Percentiles rank a stretch among this genome's conserved stretches.
These are phyloP conservation scores for Candida adriatica DNA, from an alignment of 805 yeast species.

Conservation along the genomic window DNA sequence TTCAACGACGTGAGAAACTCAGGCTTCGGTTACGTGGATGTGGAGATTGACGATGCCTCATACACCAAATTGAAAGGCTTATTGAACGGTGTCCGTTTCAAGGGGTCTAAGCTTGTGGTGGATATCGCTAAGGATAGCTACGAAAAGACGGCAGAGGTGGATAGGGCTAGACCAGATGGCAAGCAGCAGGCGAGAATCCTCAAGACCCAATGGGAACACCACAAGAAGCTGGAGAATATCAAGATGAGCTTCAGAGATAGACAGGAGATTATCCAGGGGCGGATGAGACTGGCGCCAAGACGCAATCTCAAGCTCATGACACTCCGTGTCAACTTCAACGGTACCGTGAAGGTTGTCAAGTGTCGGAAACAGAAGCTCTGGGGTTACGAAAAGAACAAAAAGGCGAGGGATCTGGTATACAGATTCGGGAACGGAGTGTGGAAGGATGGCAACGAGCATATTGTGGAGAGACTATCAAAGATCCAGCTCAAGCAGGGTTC, in stretches of 20 bases:
- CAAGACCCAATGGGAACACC: constrained; percentile 33
- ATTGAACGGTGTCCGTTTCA: constrained; percentile 66
- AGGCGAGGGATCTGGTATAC: constrained; percentile 54
- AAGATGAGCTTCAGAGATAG: constrained; percentile 35
- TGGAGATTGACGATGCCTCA: constrained; percentile 41
- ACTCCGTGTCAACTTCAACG: constrained; percentile 55
- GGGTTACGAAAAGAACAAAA: constrained; percentile 76
- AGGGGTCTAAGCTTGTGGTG: constrained; percentile 61
- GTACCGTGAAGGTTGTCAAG: constrained; percentile 47
- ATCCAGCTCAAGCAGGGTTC: constrained; percentile 14
- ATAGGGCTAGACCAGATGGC: constrained; percentile 29
- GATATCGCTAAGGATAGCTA: constrained; percentile 56
- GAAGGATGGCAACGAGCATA: constrained; percentile 75
- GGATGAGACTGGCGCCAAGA: constrained; percentile 53
- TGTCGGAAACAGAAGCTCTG: constrained; percentile 76
- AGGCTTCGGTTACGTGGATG: constrained; percentile 59
- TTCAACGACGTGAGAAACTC: constrained; percentile 33
- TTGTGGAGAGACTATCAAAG: constrained; percentile 50
- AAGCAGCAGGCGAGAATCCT: constrained; percentile 28
- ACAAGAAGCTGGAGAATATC: constrained; percentile 31
- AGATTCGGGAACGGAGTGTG: constrained; percentile 61
- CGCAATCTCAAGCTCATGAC: constrained; percentile 48
- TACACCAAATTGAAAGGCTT: constrained; percentile 45
- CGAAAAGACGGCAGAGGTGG: constrained; percentile 39
- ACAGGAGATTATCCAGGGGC: constrained; percentile 44